Percentiles rank a stretch among this genome's conserved stretches.
phyloP scores from a whole-genome alignment of 2,329 filamentous ascomycete species.

The Nemania serpens region DNA sequence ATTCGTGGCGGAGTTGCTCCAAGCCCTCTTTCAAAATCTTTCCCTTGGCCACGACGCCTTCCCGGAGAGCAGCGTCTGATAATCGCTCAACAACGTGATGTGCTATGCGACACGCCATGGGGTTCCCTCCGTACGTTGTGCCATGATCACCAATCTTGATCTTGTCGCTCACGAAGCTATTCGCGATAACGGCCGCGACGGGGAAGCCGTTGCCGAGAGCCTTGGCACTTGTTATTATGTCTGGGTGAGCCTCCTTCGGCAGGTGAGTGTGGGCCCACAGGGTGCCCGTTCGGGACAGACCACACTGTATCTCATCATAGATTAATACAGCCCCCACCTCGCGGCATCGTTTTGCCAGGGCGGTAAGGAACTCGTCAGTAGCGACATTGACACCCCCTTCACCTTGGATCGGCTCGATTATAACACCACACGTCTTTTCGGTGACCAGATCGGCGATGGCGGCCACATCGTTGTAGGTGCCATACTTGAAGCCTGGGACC shows the following conservation, averaged over 20 bases:
- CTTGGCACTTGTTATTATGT: constrained; percentile 93
- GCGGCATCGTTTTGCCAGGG: constrained; percentile 82
- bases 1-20: constrained; percentile 51
- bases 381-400: constrained; percentile 92
- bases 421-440: constrained; percentile 87
- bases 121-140: constrained; percentile 93
- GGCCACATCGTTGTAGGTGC: constrained; percentile 80
- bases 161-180: constrained; percentile 66
- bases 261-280: constrained; percentile 87
- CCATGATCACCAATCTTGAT: constrained; percentile 80
- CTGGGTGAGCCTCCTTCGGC: constrained; percentile 80
- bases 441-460: constrained; percentile 76
- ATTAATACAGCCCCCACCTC: constrained; percentile 88
- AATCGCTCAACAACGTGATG: constrained; percentile 84
- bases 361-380: constrained; percentile 78
- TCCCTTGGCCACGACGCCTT: constrained; percentile 69
- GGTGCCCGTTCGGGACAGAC: constrained; percentile 81
- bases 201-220: constrained; percentile 96
- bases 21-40: constrained; percentile 55
- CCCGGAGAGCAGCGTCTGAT: constrained; percentile 70
- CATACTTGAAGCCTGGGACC: constrained; percentile 90
- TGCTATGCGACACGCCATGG: constrained; percentile 80
- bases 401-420: constrained; percentile 96
- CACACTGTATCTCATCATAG: constrained; percentile 97
- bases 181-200: constrained; percentile 78